Conservation (phyloP, 805 yeast species). For the Pichia exigua region DNA sequence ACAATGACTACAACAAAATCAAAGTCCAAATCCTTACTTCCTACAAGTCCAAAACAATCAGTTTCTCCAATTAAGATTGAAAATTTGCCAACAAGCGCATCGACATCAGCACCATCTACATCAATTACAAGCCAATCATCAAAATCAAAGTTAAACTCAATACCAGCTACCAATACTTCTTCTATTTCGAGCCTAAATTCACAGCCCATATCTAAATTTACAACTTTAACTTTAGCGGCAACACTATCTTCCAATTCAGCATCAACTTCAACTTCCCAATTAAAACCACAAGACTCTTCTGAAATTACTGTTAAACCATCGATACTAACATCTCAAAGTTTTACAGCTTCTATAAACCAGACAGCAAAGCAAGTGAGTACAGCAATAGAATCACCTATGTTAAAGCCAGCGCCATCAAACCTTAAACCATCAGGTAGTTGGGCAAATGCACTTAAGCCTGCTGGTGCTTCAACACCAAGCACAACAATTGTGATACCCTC, state of each 20-base stretch:
- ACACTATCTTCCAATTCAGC: background rate
- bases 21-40: background rate
- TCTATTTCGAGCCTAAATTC: background rate
- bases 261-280: background rate
- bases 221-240: background rate
- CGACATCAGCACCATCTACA: background rate
- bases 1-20: background rate
- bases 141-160: background rate
- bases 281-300: background rate
- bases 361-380: background rate
- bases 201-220: background rate
- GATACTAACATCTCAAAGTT: background rate
- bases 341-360: background rate
- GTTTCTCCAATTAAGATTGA: background rate
- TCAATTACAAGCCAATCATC: background rate
- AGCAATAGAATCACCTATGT: background rate
- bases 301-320: background rate
- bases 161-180: background rate
- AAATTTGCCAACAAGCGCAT: background rate
- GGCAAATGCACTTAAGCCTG: constrained; percentile 2
- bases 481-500: background rate
- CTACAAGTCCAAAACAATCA: background rate
- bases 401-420: background rate
- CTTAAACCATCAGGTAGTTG: background rate
- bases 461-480: background rate